Conservation (phyloP, 768 basidiomycete genomes). For the Termitomyces bulborhizus region DNA sequence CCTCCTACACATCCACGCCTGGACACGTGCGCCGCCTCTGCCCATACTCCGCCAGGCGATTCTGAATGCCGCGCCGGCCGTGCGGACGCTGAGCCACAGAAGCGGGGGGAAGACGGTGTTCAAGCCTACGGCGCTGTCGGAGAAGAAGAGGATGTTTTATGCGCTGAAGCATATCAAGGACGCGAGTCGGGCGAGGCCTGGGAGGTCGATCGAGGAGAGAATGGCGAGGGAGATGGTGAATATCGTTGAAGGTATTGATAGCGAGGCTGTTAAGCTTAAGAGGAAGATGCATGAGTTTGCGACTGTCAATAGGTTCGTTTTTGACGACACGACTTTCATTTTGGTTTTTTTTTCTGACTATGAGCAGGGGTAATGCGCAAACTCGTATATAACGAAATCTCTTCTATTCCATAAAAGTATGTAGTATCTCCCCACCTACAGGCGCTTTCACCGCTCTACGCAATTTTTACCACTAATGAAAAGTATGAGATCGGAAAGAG, state of each 20-base stretch:
- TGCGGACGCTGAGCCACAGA: slow-evolving; percentile 35
- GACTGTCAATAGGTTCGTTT: slow-evolving; percentile 69
- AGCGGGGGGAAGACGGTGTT: slow-evolving; percentile 52
- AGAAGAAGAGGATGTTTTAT: slow-evolving; percentile 69
- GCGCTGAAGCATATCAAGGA: slow-evolving; percentile 71
- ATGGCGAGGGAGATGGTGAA: slow-evolving; percentile 76
- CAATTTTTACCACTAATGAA: too few relatives aligned
- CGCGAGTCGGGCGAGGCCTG: slow-evolving; percentile 49
- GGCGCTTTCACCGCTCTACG: too few relatives aligned
- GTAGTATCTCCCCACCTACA: too few relatives aligned
- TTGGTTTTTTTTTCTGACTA: neutral
- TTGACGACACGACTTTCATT: neutral
- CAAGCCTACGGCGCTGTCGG: slow-evolving; percentile 68
- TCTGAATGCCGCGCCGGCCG: slow-evolving; percentile 59
- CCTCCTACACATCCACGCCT: slow-evolving; percentile 62
- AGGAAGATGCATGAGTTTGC: slow-evolving; percentile 59
- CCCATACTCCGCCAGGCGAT: slow-evolving; percentile 77
- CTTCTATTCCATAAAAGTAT: neutral
- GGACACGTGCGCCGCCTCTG: slow-evolving; percentile 71
- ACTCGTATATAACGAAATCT: slow-evolving; percentile 3
- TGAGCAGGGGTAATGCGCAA: slow-evolving; percentile 13
- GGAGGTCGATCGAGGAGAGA: slow-evolving; percentile 57
- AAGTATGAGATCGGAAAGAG: too few relatives aligned
- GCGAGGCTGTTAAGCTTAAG: slow-evolving; percentile 53
- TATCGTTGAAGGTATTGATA: slow-evolving; percentile 54